Conservation (phyloP, 2,329 filamentous ascomycete species). For the Fusarium piperis region DNA sequence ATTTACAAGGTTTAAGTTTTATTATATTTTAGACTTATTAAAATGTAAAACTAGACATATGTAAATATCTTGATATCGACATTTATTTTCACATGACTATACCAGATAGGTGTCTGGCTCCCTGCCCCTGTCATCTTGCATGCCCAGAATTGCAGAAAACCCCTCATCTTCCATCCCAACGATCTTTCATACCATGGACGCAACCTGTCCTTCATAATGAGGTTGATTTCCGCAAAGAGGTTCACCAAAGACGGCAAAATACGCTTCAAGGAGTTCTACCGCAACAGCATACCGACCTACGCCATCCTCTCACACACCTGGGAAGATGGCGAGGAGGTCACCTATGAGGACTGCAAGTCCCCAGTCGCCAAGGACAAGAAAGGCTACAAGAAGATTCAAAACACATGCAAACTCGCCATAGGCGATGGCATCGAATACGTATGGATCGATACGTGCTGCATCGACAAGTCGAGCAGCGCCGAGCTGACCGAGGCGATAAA, state of each 20-base stretch:
- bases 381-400: constrained; percentile 1
- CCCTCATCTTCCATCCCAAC: neutral
- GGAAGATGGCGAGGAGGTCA: constrained; percentile 2
- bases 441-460: constrained; percentile 17
- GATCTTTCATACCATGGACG: neutral
- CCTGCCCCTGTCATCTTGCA: neutral
- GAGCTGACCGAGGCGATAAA: constrained; percentile 14
- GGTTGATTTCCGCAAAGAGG: neutral
- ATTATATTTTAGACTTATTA: no score
- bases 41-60: no score
- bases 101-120: neutral
- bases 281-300: neutral
- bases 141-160: neutral
- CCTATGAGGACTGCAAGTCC: neutral
- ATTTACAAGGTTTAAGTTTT: no score
- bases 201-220: neutral
- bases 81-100: neutral
- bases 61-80: no score
- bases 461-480: constrained; percentile 17
- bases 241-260: neutral
- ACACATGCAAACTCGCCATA: neutral
- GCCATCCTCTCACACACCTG: constrained; percentile 13
- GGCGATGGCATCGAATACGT: neutral
- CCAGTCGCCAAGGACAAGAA: neutral
- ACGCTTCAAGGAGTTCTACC: neutral